Conservation (phyloP, 2,329 filamentous ascomycete species). For the Coniochaeta prunicola region DNA sequence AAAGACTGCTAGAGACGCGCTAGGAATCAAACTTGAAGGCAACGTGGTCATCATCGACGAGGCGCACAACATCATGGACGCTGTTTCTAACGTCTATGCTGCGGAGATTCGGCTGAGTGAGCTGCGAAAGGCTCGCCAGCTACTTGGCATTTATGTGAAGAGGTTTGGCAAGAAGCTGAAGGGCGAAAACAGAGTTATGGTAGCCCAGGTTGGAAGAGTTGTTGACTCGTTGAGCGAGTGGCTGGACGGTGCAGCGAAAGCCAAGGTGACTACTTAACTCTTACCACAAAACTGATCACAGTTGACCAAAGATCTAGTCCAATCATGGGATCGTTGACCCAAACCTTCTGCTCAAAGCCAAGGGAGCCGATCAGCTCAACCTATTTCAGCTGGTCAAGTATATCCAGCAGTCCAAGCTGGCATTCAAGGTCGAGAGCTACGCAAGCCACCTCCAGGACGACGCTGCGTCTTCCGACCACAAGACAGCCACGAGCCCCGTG, state of each 20-base stretch:
- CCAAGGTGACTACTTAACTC: conserved; percentile 16
- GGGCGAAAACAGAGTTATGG: conserved; percentile 84
- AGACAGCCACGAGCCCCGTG: conserved; percentile 52
- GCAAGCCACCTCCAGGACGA: conserved; percentile 52
- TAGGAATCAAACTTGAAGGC: conserved; percentile 77
- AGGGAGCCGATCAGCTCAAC: conserved; percentile 92
- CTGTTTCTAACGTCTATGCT: conserved; percentile 80
- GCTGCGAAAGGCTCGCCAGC: conserved; percentile 62
- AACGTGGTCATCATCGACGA: conserved; percentile 96
- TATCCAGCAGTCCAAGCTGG: conserved; percentile 84
- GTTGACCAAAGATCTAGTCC: conserved; percentile 2
- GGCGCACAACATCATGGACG: conserved; percentile 96
- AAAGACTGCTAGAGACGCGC: conserved; percentile 75
- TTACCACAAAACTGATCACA: neutral
- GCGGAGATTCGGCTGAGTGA: conserved; percentile 68
- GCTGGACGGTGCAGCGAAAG: conserved; percentile 46
- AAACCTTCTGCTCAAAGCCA: conserved; percentile 67
- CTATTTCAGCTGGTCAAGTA: conserved; percentile 83
- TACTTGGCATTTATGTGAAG: conserved; percentile 75
- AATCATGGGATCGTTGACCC: conserved; percentile 63
- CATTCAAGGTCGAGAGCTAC: conserved; percentile 92
- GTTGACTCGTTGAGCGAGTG: conserved; percentile 71
- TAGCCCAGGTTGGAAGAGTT: conserved; percentile 79
- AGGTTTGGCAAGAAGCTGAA: conserved; percentile 85
- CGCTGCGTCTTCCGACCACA: conserved; percentile 15